Conservation (phyloP, 1,139 yeast genomes). For the Geotrichum bryndzae region DNA sequence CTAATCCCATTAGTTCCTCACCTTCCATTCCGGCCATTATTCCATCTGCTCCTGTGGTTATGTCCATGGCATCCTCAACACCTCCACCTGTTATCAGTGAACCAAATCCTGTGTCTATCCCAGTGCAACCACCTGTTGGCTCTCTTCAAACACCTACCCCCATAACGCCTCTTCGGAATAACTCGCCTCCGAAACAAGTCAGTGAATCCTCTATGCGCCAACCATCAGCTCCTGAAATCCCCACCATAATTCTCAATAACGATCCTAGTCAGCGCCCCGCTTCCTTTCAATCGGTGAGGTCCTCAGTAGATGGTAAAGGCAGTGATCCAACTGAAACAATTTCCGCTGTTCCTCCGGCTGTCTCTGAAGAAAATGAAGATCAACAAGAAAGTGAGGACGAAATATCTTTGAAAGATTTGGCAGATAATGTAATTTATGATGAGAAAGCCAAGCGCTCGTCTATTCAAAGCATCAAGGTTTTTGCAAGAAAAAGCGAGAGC, state of each 20-base stretch:
- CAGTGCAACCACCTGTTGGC: not conserved
- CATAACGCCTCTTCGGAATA: not conserved
- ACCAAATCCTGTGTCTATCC: not conserved
- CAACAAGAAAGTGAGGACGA: not conserved
- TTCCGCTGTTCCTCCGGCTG: not conserved
- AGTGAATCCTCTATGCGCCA: not conserved
- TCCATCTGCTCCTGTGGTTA: not conserved
- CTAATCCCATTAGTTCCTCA: not conserved
- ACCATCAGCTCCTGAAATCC: constrained; percentile 4
- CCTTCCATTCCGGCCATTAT: not conserved
- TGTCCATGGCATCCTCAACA: not conserved
- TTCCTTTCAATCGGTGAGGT: constrained; percentile 1
- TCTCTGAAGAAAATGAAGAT: not conserved
- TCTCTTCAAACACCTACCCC: not conserved
- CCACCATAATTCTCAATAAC: constrained; percentile 7
- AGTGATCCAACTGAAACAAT: not conserved
- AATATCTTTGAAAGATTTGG: not conserved
- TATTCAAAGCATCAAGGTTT: constrained; percentile 14
- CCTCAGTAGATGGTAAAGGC: not conserved
- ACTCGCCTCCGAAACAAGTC: not conserved
- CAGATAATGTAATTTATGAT: constrained; percentile 3
- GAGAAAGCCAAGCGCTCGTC: constrained; percentile 11
- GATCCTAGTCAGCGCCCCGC: constrained; percentile 8
- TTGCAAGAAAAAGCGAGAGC: constrained; percentile 7
- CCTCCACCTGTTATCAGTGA: not conserved